Conservation (phyloP, 2,329 filamentous ascomycete genomes). For the Pseudohalonectria lignicola region DNA sequence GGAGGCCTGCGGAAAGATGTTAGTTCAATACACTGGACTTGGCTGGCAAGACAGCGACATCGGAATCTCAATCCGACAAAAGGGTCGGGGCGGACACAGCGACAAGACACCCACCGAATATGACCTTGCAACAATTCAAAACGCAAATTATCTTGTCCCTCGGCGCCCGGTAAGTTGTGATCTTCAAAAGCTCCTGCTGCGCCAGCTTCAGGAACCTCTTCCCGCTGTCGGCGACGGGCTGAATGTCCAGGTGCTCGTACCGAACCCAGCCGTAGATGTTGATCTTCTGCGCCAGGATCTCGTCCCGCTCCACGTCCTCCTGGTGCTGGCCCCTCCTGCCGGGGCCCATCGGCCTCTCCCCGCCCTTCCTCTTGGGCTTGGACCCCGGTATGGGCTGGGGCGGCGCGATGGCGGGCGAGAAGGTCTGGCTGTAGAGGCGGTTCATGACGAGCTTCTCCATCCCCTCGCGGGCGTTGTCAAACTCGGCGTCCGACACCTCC, state of each 20-base stretch:
- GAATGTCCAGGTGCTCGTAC: conserved; percentile 90
- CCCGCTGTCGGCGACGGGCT: conserved; percentile 72
- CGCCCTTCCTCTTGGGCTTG: conserved; percentile 51
- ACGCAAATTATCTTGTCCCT: conserved; percentile 98
- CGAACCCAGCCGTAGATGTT: conserved; percentile 92
- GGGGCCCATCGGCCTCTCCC: conserved; percentile 59
- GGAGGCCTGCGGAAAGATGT: conserved; percentile 53
- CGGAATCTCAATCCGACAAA: no score
- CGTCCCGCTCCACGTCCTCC: conserved; percentile 93
- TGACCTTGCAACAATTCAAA: conserved; percentile 97
- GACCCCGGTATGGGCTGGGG: conserved; percentile 62
- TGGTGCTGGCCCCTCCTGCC: conserved; percentile 93
- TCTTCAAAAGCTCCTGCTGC: conserved; percentile 90
- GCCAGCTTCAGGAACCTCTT: conserved; percentile 80
- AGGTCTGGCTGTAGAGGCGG: conserved; percentile 86
- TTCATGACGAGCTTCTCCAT: conserved; percentile 99
- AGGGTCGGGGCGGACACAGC: no score
- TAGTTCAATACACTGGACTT: background rate
- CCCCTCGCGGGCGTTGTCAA: conserved; percentile 94
- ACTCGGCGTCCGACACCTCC: conserved; percentile 90
- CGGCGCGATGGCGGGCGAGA: conserved; percentile 83
- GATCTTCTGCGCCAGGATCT: conserved; percentile 93
- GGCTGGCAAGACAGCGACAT: no score
- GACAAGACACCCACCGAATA: conserved; percentile 69
- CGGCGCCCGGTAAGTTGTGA: conserved; percentile 93